These are phyloP conservation scores for Neoarthrinium moseri DNA, from an alignment of 2,329 filamentous ascomycete species.

Conservation along the genomic window DNA sequence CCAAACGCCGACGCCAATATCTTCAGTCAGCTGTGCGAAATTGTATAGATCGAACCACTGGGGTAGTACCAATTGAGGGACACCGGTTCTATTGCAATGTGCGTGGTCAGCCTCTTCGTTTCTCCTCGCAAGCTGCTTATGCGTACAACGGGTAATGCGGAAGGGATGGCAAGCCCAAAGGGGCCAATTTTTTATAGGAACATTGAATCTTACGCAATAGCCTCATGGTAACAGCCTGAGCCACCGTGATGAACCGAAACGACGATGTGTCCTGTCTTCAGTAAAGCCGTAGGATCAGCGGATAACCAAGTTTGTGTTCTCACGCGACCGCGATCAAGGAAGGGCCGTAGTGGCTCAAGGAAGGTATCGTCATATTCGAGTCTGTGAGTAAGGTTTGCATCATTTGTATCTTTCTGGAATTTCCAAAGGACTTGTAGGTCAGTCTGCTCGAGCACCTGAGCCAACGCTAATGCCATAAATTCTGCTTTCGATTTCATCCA, in stretches of 20 bases:
- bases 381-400: too few species aligned
- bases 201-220: conserved; percentile 9
- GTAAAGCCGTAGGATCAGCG: conserved; percentile 3
- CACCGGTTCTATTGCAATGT: conserved; percentile 10
- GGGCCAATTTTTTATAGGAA: too few species aligned
- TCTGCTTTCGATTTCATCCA: conserved; percentile 20
- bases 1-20: conserved; percentile 9
- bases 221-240: conserved; percentile 11
- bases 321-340: too few species aligned
- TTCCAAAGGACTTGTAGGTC: conserved; percentile 34
- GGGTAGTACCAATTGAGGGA: conserved; percentile 9
- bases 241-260: conserved; percentile 12
- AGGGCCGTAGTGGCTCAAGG: too few species aligned
- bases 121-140: too few species aligned
- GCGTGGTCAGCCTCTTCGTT: too few species aligned
- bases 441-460: not conserved
- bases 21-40: conserved; percentile 10
- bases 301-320: conserved; percentile 1
- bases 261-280: conserved; percentile 6
- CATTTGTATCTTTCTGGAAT: too few species aligned
- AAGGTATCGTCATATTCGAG: too few species aligned
- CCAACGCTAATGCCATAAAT: conserved; percentile 25
- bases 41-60: conserved; percentile 12
- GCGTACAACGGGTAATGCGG: too few species aligned
- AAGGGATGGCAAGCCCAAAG: too few species aligned